phyloP scores from a whole-genome alignment of 768 basidiomycete species.

The Leccinum uliginosum region DNA sequence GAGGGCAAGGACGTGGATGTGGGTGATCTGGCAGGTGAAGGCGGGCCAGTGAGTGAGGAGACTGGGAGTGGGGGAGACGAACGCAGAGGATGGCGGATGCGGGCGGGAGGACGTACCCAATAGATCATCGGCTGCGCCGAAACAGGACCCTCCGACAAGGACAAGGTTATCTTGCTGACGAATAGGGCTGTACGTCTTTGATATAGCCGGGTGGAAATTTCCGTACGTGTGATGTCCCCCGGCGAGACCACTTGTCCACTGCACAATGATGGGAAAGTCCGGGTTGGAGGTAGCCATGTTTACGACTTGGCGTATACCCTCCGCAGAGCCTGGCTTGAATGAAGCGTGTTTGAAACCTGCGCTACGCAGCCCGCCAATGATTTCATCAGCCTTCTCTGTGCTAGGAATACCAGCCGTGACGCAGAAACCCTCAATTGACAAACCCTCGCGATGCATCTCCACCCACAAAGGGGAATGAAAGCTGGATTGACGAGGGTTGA shows the following conservation, averaged over 20 bases:
- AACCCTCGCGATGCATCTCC: constrained; percentile 91
- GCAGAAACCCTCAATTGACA: constrained; percentile 98
- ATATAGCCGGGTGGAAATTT: constrained; percentile 95
- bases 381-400: constrained; percentile 96
- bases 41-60: too few species aligned
- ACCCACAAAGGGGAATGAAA: constrained; percentile 99
- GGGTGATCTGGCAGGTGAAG: too few species aligned
- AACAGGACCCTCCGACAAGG: constrained; percentile 92
- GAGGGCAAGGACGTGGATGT: too few species aligned
- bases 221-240: constrained; percentile 99
- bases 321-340: constrained; percentile 98
- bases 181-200: constrained; percentile 86
- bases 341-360: constrained; percentile 94
- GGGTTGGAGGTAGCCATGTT: constrained; percentile 93
- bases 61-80: too few species aligned
- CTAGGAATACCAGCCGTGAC: constrained; percentile 96
- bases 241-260: constrained; percentile 99
- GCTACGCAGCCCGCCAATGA: constrained; percentile 74
- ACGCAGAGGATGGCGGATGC: too few species aligned
- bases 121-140: constrained; percentile 90
- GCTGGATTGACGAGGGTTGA: constrained; percentile 94
- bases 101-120: too few species aligned
- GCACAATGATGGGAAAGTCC: constrained; percentile 94
- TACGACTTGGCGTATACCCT: constrained; percentile 95
- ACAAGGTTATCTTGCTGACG: constrained; percentile 85